Evolutionary conservation across 208 protist genomes (phyloP).

Genomic region (Leishmania amazonensis): DNA sequence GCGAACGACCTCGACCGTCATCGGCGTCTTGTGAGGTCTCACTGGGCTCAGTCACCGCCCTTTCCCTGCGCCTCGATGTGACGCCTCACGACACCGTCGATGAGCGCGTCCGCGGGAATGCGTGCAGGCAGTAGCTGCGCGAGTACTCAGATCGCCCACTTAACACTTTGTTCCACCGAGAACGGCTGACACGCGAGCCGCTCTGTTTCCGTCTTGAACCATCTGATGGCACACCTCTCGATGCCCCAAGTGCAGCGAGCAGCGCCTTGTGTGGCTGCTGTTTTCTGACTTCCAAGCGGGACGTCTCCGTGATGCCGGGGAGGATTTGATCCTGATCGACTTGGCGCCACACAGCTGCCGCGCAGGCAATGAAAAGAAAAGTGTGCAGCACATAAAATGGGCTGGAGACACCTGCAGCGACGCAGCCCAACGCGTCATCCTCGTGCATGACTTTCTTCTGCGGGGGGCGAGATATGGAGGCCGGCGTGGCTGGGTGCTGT

Average conservation of each 20-base stretch:
- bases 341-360: not conserved
- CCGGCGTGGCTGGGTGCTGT: not conserved
- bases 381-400: not conserved
- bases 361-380: not conserved
- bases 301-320: not conserved
- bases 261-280: constrained; percentile 30
- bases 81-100: not conserved
- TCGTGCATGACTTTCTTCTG: not conserved
- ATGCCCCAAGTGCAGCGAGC: constrained; percentile 5
- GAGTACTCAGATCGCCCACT: not conserved
- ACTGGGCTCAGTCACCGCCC: not conserved
- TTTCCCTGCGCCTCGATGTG: not conserved
- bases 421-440: not conserved
- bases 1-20: not conserved
- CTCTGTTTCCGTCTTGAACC: not conserved
- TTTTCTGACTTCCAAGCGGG: constrained; percentile 22
- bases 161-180: not conserved
- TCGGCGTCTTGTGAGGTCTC: not conserved
- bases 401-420: constrained; percentile 8
- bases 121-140: not conserved
- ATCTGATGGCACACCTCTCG: not conserved
- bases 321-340: not conserved
- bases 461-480: not conserved
- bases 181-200: not conserved
- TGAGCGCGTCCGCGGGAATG: not conserved